These are phyloP conservation scores for Chloranthus sessilifolius DNA, from an alignment of 164 flowering plant species.

Conservation along the genomic window DNA sequence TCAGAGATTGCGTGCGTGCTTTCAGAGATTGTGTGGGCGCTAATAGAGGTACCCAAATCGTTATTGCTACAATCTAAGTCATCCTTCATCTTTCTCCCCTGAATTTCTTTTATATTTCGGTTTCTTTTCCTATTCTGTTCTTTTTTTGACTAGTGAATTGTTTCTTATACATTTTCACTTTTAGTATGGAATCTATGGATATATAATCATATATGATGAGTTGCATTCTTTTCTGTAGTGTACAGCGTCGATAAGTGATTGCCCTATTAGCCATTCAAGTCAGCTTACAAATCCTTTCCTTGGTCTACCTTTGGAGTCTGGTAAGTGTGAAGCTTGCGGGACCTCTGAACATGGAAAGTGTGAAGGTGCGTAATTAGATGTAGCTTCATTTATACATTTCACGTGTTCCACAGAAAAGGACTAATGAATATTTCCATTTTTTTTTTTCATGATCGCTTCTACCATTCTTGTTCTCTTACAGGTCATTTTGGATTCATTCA, in stretches of 20 bases:
- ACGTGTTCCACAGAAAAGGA: too few species aligned
- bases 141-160: too few species aligned
- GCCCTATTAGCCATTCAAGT: slow-evolving; percentile 64
- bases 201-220: neutral
- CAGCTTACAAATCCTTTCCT: slow-evolving; percentile 87
- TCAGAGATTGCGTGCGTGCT: too few species aligned
- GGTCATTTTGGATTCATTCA: slow-evolving; percentile 95
- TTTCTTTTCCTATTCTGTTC: too few species aligned
- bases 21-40: too few species aligned
- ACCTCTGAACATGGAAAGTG: slow-evolving; percentile 79
- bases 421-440: neutral
- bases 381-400: neutral
- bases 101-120: too few species aligned
- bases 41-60: too few species aligned
- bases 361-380: slow-evolving; percentile 52
- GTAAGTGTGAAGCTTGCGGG: slow-evolving; percentile 94
- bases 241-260: slow-evolving; percentile 68
- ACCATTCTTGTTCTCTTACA: slow-evolving; percentile 27
- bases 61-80: too few species aligned
- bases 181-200: too few species aligned
- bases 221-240: slow-evolving; percentile 31
- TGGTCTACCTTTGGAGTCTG: slow-evolving; percentile 82
- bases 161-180: too few species aligned
- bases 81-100: too few species aligned
- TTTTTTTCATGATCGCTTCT: neutral